These are phyloP conservation scores for Rhytidiadelphus loreus DNA, from an alignment of 225 moss, liverwort and hornwort genomes.

Conservation along the genomic window DNA sequence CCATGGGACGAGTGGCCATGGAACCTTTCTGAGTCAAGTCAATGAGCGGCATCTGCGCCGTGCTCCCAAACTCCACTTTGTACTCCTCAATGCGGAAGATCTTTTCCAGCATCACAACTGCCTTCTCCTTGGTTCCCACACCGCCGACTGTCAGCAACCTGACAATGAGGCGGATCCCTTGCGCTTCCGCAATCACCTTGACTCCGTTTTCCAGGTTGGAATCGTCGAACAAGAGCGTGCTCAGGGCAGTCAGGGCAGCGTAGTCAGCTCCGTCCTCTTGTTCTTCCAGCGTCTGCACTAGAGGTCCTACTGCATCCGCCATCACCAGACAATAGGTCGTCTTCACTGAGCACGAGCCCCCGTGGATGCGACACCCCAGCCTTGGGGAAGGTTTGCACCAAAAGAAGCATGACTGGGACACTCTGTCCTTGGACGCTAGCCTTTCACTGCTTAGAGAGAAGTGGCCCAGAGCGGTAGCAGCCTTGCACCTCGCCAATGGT, in stretches of 20 bases:
- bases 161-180: constrained; percentile 62
- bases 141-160: constrained; percentile 63
- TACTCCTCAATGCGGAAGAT: constrained; percentile 87
- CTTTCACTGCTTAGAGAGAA: constrained; percentile 52
- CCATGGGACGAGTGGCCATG: constrained; percentile 61
- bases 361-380: constrained; percentile 52
- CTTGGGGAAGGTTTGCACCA: constrained; percentile 32
- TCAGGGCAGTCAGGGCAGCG: constrained; percentile 67
- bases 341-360: constrained; percentile 56
- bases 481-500: constrained; percentile 51
- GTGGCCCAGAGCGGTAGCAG: constrained; percentile 65
- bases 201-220: constrained; percentile 44
- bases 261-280: constrained; percentile 67
- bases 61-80: constrained; percentile 40
- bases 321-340: constrained; percentile 75
- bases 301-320: constrained; percentile 62
- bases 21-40: constrained; percentile 94
- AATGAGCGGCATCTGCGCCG: constrained; percentile 93
- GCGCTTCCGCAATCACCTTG: constrained; percentile 65
- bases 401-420: constrained; percentile 19
- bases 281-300: constrained; percentile 80
- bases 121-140: constrained; percentile 72
- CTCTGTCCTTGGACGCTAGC: constrained; percentile 37
- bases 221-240: constrained; percentile 54
- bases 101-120: constrained; percentile 80